Evolutionary conservation across 2,329 filamentous ascomycete species (phyloP).

Genomic region (Amphichorda felina): DNA sequence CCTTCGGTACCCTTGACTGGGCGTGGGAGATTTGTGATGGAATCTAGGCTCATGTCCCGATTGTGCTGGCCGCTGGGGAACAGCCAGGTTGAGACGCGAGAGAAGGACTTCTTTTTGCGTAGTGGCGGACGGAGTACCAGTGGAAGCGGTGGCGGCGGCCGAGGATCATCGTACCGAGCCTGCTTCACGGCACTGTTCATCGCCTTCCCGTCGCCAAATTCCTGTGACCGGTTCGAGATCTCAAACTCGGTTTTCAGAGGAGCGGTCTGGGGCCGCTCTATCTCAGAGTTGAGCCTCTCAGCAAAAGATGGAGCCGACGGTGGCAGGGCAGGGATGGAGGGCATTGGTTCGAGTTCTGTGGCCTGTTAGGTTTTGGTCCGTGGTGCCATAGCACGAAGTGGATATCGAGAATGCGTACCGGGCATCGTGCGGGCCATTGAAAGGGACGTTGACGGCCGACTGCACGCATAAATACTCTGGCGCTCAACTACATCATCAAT

Average conservation of each 20-base stretch:
- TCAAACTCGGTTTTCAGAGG: slow-evolving; percentile 20
- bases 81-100: slow-evolving; percentile 48
- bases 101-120: slow-evolving; percentile 57
- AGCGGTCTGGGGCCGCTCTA: slow-evolving; percentile 20
- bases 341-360: slow-evolving; percentile 37
- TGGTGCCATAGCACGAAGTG: not conserved
- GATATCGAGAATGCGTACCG: slow-evolving; percentile 12
- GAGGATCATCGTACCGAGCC: slow-evolving; percentile 18
- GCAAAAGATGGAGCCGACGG: slow-evolving; percentile 45
- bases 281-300: slow-evolving; percentile 37
- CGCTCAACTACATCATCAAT: slow-evolving; percentile 50
- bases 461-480: slow-evolving; percentile 43
- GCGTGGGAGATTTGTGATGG: slow-evolving; percentile 41
- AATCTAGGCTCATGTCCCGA: slow-evolving; percentile 30
- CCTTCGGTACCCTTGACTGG: slow-evolving; percentile 39
- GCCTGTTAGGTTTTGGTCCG: slow-evolving; percentile 4
- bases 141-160: slow-evolving; percentile 43
- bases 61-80: slow-evolving; percentile 28
- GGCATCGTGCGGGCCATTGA: slow-evolving; percentile 21
- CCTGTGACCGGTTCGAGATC: slow-evolving; percentile 16
- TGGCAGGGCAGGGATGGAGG: slow-evolving; percentile 44
- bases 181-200: slow-evolving; percentile 13
- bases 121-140: slow-evolving; percentile 47
- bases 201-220: slow-evolving; percentile 15
- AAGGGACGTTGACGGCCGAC: slow-evolving; percentile 39